Evolutionary conservation across 306 rosid species (phyloP).

Genomic region (Acacia confusa): DNA sequence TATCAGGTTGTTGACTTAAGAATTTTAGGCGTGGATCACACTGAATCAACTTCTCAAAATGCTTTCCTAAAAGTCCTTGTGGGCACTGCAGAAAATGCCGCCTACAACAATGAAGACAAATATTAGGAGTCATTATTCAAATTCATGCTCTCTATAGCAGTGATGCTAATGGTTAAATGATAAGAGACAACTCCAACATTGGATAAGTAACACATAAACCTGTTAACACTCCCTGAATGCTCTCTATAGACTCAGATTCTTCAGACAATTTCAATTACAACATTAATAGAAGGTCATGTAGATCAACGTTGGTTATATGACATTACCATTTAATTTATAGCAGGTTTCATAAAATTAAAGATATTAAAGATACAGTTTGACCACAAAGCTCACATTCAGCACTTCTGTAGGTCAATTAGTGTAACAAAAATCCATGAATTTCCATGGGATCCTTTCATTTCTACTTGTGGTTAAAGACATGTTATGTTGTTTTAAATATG

Average conservation of each 20-base stretch:
- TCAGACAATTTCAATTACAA: background rate
- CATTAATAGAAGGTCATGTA: background rate
- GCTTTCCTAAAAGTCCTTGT: conserved; percentile 66
- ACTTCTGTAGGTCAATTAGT: background rate
- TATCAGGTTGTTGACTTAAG: conserved; percentile 66
- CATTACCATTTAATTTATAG: background rate
- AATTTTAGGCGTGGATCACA: conserved; percentile 79
- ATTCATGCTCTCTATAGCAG: background rate
- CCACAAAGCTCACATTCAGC: background rate
- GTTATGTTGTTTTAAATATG: background rate
- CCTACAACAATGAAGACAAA: conserved; percentile 42
- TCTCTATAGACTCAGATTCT: background rate
- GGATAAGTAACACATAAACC: background rate
- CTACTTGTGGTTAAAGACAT: background rate
- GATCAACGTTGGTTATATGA: background rate
- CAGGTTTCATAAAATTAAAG: background rate
- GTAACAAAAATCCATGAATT: background rate
- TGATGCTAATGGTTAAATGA: background rate
- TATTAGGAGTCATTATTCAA: background rate
- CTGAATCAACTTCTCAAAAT: conserved; percentile 80
- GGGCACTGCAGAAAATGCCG: conserved; percentile 74
- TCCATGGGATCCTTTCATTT: background rate
- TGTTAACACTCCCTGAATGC: background rate
- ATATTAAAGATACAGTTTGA: background rate
- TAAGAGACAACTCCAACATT: background rate